Evolutionary conservation across 805 yeast species (phyloP).

Genomic region (Yarrowia divulgata): DNA sequence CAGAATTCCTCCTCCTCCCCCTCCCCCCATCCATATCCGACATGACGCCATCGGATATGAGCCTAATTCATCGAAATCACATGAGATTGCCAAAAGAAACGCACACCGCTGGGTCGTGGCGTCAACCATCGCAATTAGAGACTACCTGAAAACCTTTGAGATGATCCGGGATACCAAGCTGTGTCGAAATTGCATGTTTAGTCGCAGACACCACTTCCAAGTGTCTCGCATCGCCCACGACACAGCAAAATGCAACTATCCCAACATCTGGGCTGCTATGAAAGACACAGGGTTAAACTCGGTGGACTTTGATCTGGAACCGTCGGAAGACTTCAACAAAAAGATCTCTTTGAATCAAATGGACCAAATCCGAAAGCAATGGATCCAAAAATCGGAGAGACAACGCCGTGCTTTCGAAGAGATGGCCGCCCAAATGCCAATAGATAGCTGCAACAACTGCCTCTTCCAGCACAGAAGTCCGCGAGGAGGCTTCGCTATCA

Average conservation of each 20-base stretch:
- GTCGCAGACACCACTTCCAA: neutral
- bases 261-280: constrained; percentile 13
- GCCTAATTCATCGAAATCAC: neutral
- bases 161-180: neutral
- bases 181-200: constrained; percentile 4
- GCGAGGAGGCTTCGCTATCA: constrained; percentile 1
- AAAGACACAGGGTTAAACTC: neutral
- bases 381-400: neutral
- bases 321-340: neutral
- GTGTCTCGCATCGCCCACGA: neutral
- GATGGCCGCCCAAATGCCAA: neutral
- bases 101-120: constrained; percentile 3
- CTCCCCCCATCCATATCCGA: neutral
- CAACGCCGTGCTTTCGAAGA: constrained; percentile 5
- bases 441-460: constrained; percentile 8
- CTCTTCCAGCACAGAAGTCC: neutral
- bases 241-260: neutral
- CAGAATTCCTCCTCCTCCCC: neutral
- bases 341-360: neutral
- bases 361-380: neutral
- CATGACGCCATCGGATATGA: neutral
- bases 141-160: constrained; percentile 8
- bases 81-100: constrained; percentile 22
- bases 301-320: constrained; percentile 3
- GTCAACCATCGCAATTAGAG: neutral